Conservation (phyloP, 116 monocot genomes). For the Cymodocea nodosa region DNA sequence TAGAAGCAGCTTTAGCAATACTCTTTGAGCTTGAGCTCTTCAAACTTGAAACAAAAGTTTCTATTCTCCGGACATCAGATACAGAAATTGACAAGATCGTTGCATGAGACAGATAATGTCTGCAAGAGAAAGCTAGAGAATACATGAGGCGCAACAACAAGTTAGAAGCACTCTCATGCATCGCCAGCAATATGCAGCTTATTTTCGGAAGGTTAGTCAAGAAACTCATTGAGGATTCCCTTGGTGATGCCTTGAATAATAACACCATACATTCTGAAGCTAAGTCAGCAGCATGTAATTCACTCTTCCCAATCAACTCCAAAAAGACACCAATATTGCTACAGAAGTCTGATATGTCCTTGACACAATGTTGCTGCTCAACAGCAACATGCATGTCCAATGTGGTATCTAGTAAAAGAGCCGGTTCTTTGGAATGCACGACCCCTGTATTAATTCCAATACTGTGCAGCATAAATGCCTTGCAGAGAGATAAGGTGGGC, state of each 20-base stretch:
- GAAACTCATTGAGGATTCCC: constrained; percentile 75
- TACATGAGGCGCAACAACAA: constrained; percentile 50
- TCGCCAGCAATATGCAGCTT: constrained; percentile 28
- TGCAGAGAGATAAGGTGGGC: constrained; percentile 82
- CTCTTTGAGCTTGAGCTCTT: constrained; percentile 30
- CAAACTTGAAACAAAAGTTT: constrained; percentile 39
- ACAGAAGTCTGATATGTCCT: constrained; percentile 76
- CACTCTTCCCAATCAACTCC: constrained; percentile 43
- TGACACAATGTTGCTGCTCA: constrained; percentile 40
- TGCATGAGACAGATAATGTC: constrained; percentile 59
- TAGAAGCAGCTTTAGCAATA: constrained; percentile 52
- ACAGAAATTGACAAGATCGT: constrained; percentile 75
- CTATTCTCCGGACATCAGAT: constrained; percentile 46
- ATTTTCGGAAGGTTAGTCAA: constrained; percentile 70
- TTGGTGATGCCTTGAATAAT: constrained; percentile 62
- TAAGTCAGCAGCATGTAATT: constrained; percentile 45
- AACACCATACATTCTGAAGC: constrained; percentile 84
- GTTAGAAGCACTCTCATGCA: constrained; percentile 15
- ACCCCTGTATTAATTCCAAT: constrained; percentile 46
- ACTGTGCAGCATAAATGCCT: constrained; percentile 59
- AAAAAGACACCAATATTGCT: constrained; percentile 58
- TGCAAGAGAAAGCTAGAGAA: constrained; percentile 62
- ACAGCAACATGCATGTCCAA: constrained; percentile 35
- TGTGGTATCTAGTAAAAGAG: constrained; percentile 32
- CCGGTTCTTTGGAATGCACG: constrained; percentile 50